Conservation (phyloP, 2,329 filamentous ascomycete genomes). For the Ceratocystis huliohia region DNA sequence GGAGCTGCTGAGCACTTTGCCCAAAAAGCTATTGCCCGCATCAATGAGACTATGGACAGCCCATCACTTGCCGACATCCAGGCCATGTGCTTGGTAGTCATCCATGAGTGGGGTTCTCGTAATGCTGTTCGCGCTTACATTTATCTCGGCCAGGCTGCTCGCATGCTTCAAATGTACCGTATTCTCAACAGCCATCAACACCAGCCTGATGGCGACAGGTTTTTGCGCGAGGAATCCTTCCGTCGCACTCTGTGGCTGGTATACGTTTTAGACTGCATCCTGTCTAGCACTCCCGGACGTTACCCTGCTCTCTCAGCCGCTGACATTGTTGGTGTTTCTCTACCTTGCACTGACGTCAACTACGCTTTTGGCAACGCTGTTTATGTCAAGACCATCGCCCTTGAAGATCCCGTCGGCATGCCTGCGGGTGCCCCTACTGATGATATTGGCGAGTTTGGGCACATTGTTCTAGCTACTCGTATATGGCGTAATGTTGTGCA, state of each 20-base stretch:
- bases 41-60: conserved; percentile 47
- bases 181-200: conserved; percentile 44
- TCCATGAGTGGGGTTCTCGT: conserved; percentile 50
- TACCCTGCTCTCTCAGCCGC: conserved; percentile 43
- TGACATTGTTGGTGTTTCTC: conserved; percentile 42
- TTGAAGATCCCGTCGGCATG: conserved; percentile 30
- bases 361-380: conserved; percentile 50
- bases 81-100: conserved; percentile 46
- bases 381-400: conserved; percentile 42
- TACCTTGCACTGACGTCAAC: conserved; percentile 50
- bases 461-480: conserved; percentile 48
- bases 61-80: conserved; percentile 49
- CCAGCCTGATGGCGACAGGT: conserved; percentile 42
- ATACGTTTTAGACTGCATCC: conserved; percentile 49
- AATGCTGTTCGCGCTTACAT: conserved; percentile 52
- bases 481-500: conserved; percentile 50
- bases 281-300: conserved; percentile 49
- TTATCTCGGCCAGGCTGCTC: conserved; percentile 49
- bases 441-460: conserved; percentile 49
- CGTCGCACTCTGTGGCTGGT: conserved; percentile 50
- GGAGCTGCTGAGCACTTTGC: conserved; percentile 47
- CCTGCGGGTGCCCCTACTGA: conserved; percentile 32
- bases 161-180: conserved; percentile 52
- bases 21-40: conserved; percentile 42
- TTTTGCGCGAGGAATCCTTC: conserved; percentile 48